Evolutionary conservation across 495 filamentous ascomycete species (phyloP), one percentile per base, ranked within the genome.

Genomic region (Aspergillus conjunctus): DNA sequence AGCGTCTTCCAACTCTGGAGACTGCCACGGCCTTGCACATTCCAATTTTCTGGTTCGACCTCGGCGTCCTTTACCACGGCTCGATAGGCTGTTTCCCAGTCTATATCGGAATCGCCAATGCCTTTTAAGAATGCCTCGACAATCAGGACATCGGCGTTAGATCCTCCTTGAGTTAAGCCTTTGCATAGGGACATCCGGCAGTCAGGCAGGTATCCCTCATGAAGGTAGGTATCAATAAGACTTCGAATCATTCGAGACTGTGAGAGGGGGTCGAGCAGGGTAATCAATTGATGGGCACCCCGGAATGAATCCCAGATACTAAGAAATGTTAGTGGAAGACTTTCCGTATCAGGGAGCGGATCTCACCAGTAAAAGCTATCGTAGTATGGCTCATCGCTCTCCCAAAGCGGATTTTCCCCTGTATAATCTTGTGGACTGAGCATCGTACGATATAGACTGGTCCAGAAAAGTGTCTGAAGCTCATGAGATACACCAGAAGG

Each of bases 31-130:
- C 89, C 89, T 68, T 91, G 76, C 20, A 87, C 81, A 55, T 81
- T 81, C 89, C 89, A 92, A 67, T 90, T 83, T 52, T 73, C 73
- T 1, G 88, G 88, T 65, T 92, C 89, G 10, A 86, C 78, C 66
- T 92, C 88, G 14, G 90, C 89, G 57, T 93, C 89, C 57, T 88
- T 87, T n/a, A 90, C 81, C 0, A 93, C 81, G 3, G 89, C 89
- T 54, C 85, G 81, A 61, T 89, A 91, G 0, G 86, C 89, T 17
- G 80, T 81, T 7, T 80, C 74, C 88, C 88, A 92, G 63, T 92
- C 83, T n/a, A 91, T 81, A 22, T 71, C 80, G 0, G 73, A 70
- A 7, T 4, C 11, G 0, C 11, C 6, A 11, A 91, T 76, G 7
- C 85, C 85, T 62, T 93, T 93, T n/a, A 92, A 34, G 61, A 85